Percentiles rank a stretch among this genome's conserved stretches.
Conservation (phyloP, 768 basidiomycete genomes). For the Holtermanniella nyarrowii region DNA sequence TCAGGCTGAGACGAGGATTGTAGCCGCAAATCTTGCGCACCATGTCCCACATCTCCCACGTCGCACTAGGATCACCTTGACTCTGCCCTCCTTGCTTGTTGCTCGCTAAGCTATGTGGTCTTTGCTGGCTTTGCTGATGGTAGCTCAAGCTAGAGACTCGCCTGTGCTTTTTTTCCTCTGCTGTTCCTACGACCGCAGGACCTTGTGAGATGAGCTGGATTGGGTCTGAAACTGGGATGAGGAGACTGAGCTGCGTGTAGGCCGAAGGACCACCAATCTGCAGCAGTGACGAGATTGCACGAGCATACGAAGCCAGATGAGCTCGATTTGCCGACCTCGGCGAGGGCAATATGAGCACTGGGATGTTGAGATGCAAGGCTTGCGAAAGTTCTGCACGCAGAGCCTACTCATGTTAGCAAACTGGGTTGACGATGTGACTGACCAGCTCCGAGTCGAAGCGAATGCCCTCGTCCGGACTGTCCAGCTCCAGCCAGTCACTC, state of each 20-base stretch:
- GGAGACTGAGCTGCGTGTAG: slow-evolving; percentile 59
- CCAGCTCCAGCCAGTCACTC: slow-evolving; percentile 92
- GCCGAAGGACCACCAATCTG: slow-evolving; percentile 56
- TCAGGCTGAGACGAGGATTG: slow-evolving; percentile 41
- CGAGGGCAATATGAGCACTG: slow-evolving; percentile 74
- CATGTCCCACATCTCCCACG: slow-evolving; percentile 99
- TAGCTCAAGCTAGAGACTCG: slow-evolving; percentile 42
- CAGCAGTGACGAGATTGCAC: slow-evolving; percentile 65
- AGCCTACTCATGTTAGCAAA: slow-evolving; percentile 51
- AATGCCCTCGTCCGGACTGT: slow-evolving; percentile 84
- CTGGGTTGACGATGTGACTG: slow-evolving; percentile 40
- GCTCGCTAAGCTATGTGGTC: slow-evolving; percentile 13
- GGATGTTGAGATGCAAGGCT: slow-evolving; percentile 81
- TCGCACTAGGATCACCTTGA: slow-evolving; percentile 42
- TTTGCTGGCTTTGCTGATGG: slow-evolving; percentile 46
- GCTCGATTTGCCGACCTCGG: slow-evolving; percentile 59
- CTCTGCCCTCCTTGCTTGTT: slow-evolving; percentile 8
- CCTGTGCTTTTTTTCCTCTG: background rate
- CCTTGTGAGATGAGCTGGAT: slow-evolving; percentile 47
- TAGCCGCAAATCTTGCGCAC: slow-evolving; percentile 85
- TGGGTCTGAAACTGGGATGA: slow-evolving; percentile 46
- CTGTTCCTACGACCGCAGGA: slow-evolving; percentile 18
- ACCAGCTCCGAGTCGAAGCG: slow-evolving; percentile 93
- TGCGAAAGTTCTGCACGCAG: slow-evolving; percentile 86
- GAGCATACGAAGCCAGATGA: slow-evolving; percentile 83